Base-by-base conservation (phyloP, 192 early-diverging fungal species). In the Gaertneriomyces semiglobifer region DNA sequence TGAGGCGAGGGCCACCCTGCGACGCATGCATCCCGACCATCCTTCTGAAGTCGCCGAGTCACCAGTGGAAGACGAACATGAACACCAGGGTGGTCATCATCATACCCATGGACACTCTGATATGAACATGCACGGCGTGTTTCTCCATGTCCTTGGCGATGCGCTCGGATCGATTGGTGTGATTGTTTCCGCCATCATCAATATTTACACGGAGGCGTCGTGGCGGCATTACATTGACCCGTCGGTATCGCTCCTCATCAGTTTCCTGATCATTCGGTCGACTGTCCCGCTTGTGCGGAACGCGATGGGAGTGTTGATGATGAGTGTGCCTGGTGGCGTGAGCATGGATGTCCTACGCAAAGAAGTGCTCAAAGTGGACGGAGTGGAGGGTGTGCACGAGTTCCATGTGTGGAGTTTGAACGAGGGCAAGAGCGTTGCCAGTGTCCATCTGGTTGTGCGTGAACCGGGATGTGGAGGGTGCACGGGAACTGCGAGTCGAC, bases 391-490 rank as follows among this genome's bases (percentile, higher is more conserved):
- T 10, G 79, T 95, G 48, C 94, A 97, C 65, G 94, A 97, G 62
- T 65, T 97, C 18, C 94, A 97, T 69, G 88, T 97, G 33, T 97
- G 93, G 92, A 88, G 92, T 72, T 74, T 96, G 65, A 90, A 88
- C 38, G 90, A 93, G 57, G 88, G 83, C 59, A 91, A 94, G 65
- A 81, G 80, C 58, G 81, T 95, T 40, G 89, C 89, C 0, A 90
- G 89, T 1, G 84, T 93, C n/a, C 94, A 97, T 71, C 82, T 94
- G 1, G 71, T 86, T 14, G 74, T 93, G 9, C 69, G 74, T 14
- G 80, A 79, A 11, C 82, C 81, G 11, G 48, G 44, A 60, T 33
- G 25, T 33, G 25, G 25, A 33, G 25, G 25, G 2, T 33, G 25
- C 25, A 44, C 20, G 18, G 9, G 44, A 46, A n/a, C 46, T 18